Base-by-base conservation (phyloP, 495 filamentous ascomycete genomes). In the Podospora sp. region DNA sequence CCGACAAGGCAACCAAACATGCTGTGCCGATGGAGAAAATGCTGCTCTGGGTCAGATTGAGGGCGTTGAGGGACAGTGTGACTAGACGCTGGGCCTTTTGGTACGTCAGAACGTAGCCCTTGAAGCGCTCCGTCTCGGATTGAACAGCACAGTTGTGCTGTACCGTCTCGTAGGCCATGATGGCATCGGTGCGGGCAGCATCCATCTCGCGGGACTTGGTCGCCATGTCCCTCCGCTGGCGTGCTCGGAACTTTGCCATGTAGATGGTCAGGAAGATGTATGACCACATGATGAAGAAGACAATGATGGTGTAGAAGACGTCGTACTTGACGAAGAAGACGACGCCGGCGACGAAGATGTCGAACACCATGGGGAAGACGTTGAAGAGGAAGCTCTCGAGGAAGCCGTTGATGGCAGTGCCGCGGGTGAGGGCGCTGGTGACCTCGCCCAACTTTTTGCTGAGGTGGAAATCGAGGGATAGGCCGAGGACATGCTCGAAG, bases 91-190 rank as follows among this genome's bases (percentile, higher is more conserved):
- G 93, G 51, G 91, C 90, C 62, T 80, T 82, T 75, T 97, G 93
- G 78, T 88, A 97, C 61, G 88, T 88, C 29, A 83, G 78, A 18
- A 97, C 91, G 0, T 92, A 91, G 5, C 80, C 77, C 12, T 90
- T 83, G 73, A 92, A 96, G 20, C 93, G 88, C 58, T 88, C 85
- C 74, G 94, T 96, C 71, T 97, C 94, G 76, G 93, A 96, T 0
- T 87, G 83, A 73, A 97, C 94, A 0, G 94, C 93, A 72, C 96
- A 96, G 83, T 97, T 97, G 73, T 97, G 97, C 76, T 97, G 97
- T 68, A 97, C 94, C 20, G 94, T 97, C 78, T 97, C 94, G 74
- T 97, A 97, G 12, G 92, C 93, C 49, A 92, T 87, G 85, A 97
- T 94, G 0, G 94, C 96, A 71, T 97, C 94, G 67, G 96, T 97